Evolutionary conservation across 768 basidiomycete species (phyloP), one percentile per base, ranked within the genome.

Genomic region (Tylopilus intermedius): DNA sequence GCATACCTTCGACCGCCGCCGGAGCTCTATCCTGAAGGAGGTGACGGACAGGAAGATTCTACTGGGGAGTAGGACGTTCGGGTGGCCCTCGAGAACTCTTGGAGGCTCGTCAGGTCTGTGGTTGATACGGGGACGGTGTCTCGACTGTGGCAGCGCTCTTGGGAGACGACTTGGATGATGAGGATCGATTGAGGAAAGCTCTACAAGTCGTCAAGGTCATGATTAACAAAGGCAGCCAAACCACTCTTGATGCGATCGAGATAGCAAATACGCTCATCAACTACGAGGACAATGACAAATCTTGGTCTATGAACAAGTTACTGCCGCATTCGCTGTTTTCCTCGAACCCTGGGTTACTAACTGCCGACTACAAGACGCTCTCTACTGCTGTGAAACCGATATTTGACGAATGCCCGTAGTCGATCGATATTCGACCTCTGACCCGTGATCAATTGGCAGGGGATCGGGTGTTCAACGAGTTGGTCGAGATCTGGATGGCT

Each of bases 101-200:
- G 79, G 78, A 78, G 72, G 56, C 54, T 81, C 3, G 68, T 86
- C 49, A 70, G 68, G 50, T 72, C 74, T 15, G 74, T 84, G 7
- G 69, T 83, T 18, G 81, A 83, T 54, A 76, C 81, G 72, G 68
- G 82, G 10, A 77, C 80, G 86, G 86, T 0, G 67, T 83, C 4
- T 71, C 78, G 4, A 77, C 77, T 13, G 71, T 87, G 6, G 82
- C 75, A 1, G 82, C 77, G 1, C 67, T 84, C 6, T 73, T 88
- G 6, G 73, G 73, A 13, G 67, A 71, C 24, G 68, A 68, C 35
- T 62, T 58, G 8, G 69, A 68, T 9, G 74, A 79, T 8, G 75
- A 77, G 22, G 65, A 68, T 32, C 57, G 63, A 30, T 62, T 84
- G n/a, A 67, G 63, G 45, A 74, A 76, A 9, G 75, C 76, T 0